Evolutionary conservation across 352 stramenopile species (phyloP), one percentile per base, ranked within the genome.

Genomic region (Phytophthora citrophthora): DNA sequence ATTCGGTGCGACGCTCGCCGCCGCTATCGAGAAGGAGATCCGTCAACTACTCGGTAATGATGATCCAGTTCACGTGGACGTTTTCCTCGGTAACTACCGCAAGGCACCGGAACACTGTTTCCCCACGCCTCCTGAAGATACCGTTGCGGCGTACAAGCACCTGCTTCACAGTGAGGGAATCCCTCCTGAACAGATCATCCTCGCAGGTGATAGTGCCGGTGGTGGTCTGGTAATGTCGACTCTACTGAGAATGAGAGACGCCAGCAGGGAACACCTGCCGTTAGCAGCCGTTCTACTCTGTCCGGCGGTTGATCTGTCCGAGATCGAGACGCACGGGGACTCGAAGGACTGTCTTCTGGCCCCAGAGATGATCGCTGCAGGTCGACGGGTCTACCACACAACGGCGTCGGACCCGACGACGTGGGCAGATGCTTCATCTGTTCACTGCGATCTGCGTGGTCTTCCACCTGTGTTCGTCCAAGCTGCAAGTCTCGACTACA

Each of bases 391-490:
- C 5, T 77, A 79, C 52, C 61, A 74, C 43, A 51, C 31, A 6
- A 68, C 61, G 2, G 27, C 24, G 2, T 40, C 44, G 5, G 59
- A 74, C 60, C 62, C 58, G 23, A 51, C 20, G 9, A 76, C 68
- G 13, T 76, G 75, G 75, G 45, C 54, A 1, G 67, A 83, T 39
- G 73, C 75, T 9, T 84, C 75, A 10, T 64, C 75, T n/a, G 70
- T 81, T 27, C 77, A 89, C 68, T 85, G 79, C 54, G 64, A 86
- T 47, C 61, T 89, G 20, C 49, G 54, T 16, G 71, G 50, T 6
- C 70, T 88, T 13, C 68, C 79, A 3, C 76, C 79, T 3, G 62
- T 80, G 40, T 76, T 83, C 29, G 47, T 88, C n/a, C 79, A 85
- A 43, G 62, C 73, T 52, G 79, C 40, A 4, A 67, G 46, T 24